A percentile compares a stretch with the other conserved stretches of the same genome.
These are phyloP conservation scores for Lasiodiplodia citricola DNA, from an alignment of 2,329 filamentous ascomycete species.

Conservation along the genomic window DNA sequence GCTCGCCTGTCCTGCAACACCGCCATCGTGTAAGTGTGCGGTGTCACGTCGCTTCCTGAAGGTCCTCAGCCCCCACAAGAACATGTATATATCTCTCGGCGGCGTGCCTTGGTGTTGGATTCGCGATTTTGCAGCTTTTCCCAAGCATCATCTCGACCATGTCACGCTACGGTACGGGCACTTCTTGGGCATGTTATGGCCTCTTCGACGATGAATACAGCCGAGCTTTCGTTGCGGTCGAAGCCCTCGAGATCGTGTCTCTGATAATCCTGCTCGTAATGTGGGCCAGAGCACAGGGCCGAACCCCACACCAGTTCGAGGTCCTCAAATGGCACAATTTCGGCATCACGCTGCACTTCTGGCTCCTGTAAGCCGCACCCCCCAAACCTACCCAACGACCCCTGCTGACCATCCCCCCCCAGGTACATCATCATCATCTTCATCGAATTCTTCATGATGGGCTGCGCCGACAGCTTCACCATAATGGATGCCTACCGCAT, in stretches of 20 bases:
- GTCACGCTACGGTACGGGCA: background rate
- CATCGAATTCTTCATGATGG: background rate
- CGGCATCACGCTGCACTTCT: background rate
- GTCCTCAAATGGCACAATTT: conserved; percentile 3
- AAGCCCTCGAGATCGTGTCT: background rate
- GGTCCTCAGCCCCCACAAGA: too few species aligned
- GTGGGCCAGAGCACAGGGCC: background rate
- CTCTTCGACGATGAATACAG: background rate
- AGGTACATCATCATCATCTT: background rate
- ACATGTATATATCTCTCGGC: background rate
- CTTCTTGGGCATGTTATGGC: background rate
- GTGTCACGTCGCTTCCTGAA: background rate
- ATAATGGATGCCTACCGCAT: background rate
- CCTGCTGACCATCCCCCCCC: background rate
- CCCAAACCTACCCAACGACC: background rate
- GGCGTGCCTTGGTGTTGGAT: too few species aligned
- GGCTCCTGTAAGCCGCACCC: background rate
- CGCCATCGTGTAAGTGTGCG: background rate
- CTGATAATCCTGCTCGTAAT: background rate
- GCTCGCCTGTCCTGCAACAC: background rate
- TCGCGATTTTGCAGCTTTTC: background rate
- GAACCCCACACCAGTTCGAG: background rate
- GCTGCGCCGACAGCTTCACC: background rate
- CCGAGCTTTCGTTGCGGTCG: background rate
- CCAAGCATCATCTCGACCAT: background rate